Evolutionary conservation across 164 flowering plant genomes (phyloP), one percentile per base, ranked within the genome.

Genomic region (Vitis rupestris): DNA sequence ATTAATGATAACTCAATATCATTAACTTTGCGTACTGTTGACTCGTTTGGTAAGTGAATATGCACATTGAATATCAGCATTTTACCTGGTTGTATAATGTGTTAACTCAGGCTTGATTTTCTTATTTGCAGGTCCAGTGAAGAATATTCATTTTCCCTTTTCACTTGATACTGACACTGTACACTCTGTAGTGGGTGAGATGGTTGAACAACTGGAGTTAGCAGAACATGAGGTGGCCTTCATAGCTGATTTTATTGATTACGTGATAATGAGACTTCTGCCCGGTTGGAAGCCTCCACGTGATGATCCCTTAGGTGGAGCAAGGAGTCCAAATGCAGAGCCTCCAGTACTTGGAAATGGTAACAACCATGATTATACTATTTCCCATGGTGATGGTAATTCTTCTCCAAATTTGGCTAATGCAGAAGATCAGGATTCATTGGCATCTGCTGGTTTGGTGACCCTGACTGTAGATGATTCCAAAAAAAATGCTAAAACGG

Each of bases 151-250:
- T 71, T 92, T 92, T 74, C 55, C 69, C 63, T 91, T 91, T 74
- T 88, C 83, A 78, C 88, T 88, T 15, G 82, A 87, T 27, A 74
- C 77, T 3, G 99, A 94, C 80, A 92, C 94, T 23, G 90, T 98
- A 63, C 50, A 82, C 10, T 82, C 88, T 15, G 89, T 94, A 48
- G 94, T 96, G 0, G 66, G 80, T 12, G 99, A 94, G 81, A 94
- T 94, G 98, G 97, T 85, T 74, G 96, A 89, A 55, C 93, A 92
- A 30, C 81, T 91, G 66, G 92, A 88, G 14, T 78, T 94, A 44
- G 75, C 86, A 1, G 85, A 87, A 72, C 89, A 85, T 69, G 86
- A 92, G 72, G 91, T 94, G 19, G 73, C 52, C 51, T 90, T 90
- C 79, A 83, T 92, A 31, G 93, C 98, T 11, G 92, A 89, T 64